phyloP scores from a whole-genome alignment of 768 basidiomycete genomes.

The Candolleomyces aberdarensis region DNA sequence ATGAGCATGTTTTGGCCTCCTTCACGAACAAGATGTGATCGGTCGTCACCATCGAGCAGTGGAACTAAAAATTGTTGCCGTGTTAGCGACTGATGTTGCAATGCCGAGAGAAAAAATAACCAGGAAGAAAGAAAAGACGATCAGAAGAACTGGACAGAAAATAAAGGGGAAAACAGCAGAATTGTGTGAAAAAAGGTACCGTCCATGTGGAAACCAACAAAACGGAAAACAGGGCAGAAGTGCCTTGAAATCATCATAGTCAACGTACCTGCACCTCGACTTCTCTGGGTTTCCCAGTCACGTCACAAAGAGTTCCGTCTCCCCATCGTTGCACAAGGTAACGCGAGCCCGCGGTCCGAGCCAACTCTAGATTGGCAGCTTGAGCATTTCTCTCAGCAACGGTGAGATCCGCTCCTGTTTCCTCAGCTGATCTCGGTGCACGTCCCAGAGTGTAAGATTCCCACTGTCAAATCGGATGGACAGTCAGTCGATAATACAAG shows the following conservation, averaged over 20 bases:
- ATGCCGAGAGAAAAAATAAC: conserved; percentile 3
- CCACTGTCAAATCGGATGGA: conserved; percentile 44
- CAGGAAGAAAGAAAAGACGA: conserved; percentile 11
- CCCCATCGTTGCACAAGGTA: conserved; percentile 93
- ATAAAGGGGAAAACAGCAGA: conserved; percentile 9
- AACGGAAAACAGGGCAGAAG: conserved; percentile 9
- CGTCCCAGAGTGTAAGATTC: conserved; percentile 76
- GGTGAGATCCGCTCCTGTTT: conserved; percentile 61
- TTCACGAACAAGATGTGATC: conserved; percentile 90
- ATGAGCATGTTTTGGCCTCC: conserved; percentile 91
- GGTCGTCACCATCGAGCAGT: conserved; percentile 93
- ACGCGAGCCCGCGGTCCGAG: conserved; percentile 71
- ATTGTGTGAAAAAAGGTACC: background rate
- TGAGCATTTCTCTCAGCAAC: conserved; percentile 64
- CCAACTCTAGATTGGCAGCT: conserved; percentile 71
- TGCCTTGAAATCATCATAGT: background rate
- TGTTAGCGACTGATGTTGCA: conserved; percentile 14
- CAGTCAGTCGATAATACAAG: conserved; percentile 18
- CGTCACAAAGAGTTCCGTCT: conserved; percentile 91
- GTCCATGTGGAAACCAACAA: background rate
- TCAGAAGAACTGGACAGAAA: conserved; percentile 13
- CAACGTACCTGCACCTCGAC: conserved; percentile 88
- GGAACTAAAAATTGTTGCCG: conserved; percentile 57
- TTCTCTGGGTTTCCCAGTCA: conserved; percentile 81
- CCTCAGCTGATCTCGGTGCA: conserved; percentile 53